These are phyloP conservation scores for Cenchrus fungigraminus DNA, from an alignment of 176 grass and related monocot species.

Conservation along the genomic window DNA sequence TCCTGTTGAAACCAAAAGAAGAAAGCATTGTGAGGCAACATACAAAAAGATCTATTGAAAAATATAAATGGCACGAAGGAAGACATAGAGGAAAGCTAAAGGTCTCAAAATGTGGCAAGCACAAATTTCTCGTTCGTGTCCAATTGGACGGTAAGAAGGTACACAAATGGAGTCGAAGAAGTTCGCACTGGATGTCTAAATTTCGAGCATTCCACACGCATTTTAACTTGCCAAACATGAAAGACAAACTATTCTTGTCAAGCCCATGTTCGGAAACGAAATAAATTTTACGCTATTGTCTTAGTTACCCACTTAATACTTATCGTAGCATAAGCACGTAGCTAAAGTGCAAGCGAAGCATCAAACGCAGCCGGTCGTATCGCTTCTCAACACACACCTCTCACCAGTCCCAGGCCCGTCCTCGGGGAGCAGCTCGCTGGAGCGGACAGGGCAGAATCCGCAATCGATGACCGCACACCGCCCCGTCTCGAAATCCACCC, in stretches of 20 bases:
- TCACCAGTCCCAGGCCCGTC: neutral
- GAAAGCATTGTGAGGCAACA: neutral
- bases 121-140: neutral
- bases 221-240: neutral
- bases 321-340: neutral
- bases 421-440: neutral
- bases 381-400: neutral
- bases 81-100: neutral
- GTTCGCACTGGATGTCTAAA: neutral
- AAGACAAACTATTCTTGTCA: neutral
- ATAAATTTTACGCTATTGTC: no score
- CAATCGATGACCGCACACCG: neutral
- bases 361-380: neutral
- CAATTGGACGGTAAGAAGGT: neutral
- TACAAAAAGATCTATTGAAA: neutral
- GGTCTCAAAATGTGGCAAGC: neutral
- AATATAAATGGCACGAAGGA: neutral
- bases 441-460: neutral
- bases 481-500: neutral
- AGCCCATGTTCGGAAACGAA: neutral
- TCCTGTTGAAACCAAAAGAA: neutral
- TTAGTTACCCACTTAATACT: neutral
- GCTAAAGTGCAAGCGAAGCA: slow-evolving; percentile 1
- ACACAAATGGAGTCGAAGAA: neutral
- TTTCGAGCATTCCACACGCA: neutral